Percentiles rank a stretch among this genome's conserved stretches.
Evolutionary conservation across 345 rosid species (phyloP).

Genomic region (Acer negundo): DNA sequence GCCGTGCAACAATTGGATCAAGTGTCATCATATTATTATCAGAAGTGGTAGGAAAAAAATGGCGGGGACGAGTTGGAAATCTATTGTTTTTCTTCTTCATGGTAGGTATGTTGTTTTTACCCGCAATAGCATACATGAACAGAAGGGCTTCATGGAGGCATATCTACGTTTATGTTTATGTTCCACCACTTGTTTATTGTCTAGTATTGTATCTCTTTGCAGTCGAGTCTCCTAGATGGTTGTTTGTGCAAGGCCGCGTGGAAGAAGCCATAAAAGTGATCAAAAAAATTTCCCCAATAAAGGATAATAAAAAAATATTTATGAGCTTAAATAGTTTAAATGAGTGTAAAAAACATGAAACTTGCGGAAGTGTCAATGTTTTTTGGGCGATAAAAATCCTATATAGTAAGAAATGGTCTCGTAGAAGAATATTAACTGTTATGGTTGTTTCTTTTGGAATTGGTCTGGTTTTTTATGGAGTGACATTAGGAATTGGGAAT

Average conservation of each 20-base stretch:
- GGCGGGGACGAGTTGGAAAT: slow-evolving; percentile 51
- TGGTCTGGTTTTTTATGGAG: slow-evolving; percentile 50
- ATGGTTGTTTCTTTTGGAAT: slow-evolving; percentile 45
- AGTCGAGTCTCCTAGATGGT: slow-evolving; percentile 64
- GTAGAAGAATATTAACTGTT: slow-evolving; percentile 15
- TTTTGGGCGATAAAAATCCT: slow-evolving; percentile 17
- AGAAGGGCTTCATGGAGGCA: slow-evolving; percentile 34
- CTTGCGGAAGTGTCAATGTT: not conserved
- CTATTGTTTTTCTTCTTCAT: slow-evolving; percentile 50
- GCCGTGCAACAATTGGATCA: not conserved
- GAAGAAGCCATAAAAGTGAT: slow-evolving; percentile 38
- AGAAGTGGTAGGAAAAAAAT: slow-evolving; percentile 41
- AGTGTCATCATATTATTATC: slow-evolving; percentile 39
- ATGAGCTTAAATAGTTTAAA: no score
- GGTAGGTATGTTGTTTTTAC: slow-evolving; percentile 52
- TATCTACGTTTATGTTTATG: slow-evolving; percentile 44
- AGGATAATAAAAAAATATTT: no score
- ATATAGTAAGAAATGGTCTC: slow-evolving; percentile 25
- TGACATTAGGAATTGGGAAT: slow-evolving; percentile 46
- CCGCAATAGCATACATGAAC: slow-evolving; percentile 29
- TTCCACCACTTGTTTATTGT: slow-evolving; percentile 35
- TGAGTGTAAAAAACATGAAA: no score
- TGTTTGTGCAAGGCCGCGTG: slow-evolving; percentile 41
- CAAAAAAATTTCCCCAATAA: slow-evolving; percentile 2
- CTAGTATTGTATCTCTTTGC: slow-evolving; percentile 33